Evolutionary conservation across 441 rosid species (phyloP), one percentile per base, ranked within the genome.

Genomic region (Mallotus japonicus): DNA sequence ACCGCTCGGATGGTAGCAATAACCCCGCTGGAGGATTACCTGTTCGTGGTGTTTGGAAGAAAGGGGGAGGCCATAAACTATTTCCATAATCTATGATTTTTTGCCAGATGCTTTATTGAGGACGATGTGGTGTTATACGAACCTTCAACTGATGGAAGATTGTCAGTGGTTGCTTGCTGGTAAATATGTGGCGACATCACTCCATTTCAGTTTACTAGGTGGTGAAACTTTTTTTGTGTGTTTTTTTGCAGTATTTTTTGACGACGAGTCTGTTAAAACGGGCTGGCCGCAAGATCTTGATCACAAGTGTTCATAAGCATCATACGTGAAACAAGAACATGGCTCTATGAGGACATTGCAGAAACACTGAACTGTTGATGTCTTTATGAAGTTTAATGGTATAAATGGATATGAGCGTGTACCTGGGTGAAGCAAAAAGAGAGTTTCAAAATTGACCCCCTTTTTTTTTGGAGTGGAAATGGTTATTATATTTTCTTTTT

Each of bases 31-130:
- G 77, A 64, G 88, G 77, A 22, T 53, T 85, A 37, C 90, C 93
- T 1, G 81, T 79, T 16, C 93, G 86, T 19, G 91, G 96, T 14
- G 92, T 87, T 73, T 95, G 97, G 99, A 80, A 77, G 72, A 88
- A 75, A 50, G 96, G 91, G 3, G 93, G 93, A 11, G 85, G 87
- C 34, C 81, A 87, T 1, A 81, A 88, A 58, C 92, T 92, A 70
- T 87, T 88, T 76, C 57, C 81, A 8, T 88, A 80, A 61, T 51
- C 24, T 49, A 28, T 53, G 40, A 46, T 32, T 54, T 32, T 49
- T 19, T 58, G 32, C 20, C 32, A 40, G 57, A 32, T 68, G 46
- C 15, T 74, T 55, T n/a, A 70, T 34, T 40, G 73, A 73, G 74
- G 46, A 58, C 0, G 34, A 9, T 20, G 19, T 49, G 6, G 50